Percentiles rank a stretch among this genome's conserved stretches.
These are phyloP conservation scores for Globisporangium parvum DNA, from an alignment of 352 stramenopile genomes.

Conservation along the genomic window DNA sequence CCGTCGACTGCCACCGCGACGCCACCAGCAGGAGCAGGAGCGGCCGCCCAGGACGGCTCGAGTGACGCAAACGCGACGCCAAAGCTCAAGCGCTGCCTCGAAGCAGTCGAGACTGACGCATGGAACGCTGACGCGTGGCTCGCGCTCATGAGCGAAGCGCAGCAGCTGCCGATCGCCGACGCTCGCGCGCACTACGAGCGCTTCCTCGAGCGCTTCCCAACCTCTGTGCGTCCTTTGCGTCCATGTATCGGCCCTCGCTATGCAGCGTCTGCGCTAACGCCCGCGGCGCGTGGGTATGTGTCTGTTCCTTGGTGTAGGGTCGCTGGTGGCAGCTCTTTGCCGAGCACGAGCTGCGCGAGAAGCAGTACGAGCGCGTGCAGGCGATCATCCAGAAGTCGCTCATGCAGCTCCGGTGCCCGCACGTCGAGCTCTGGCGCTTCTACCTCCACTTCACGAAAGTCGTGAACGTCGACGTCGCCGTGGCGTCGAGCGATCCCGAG, in stretches of 20 bases:
- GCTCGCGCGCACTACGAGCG: conserved; percentile 72
- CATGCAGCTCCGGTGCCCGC: conserved; percentile 73
- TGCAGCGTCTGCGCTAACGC: no score
- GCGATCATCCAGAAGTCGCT: conserved; percentile 87
- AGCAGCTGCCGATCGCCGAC: conserved; percentile 54
- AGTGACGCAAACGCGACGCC: conserved; percentile 26
- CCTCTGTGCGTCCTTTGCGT: conserved; percentile 27
- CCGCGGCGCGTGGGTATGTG: not conserved
- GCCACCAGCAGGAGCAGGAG: not conserved
- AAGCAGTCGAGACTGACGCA: conserved; percentile 41
- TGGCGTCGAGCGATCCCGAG: conserved; percentile 45
- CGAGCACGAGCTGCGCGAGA: conserved; percentile 80
- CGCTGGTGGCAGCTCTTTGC: conserved; percentile 86
- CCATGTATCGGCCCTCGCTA: no score
- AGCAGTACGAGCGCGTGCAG: conserved; percentile 82
- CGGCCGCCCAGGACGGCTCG: not conserved
- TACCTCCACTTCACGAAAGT: conserved; percentile 87
- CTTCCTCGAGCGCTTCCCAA: conserved; percentile 66
- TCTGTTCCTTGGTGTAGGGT: conserved; percentile 28
- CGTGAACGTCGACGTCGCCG: conserved; percentile 71
- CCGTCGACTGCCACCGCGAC: conserved; percentile 1
- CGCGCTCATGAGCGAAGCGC: conserved; percentile 71
- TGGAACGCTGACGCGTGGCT: conserved; percentile 81
- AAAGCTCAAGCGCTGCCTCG: conserved; percentile 58
- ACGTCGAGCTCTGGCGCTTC: conserved; percentile 84